phyloP scores from a whole-genome alignment of 225 moss, liverwort and hornwort genomes.

The Sphagnum contortum region DNA sequence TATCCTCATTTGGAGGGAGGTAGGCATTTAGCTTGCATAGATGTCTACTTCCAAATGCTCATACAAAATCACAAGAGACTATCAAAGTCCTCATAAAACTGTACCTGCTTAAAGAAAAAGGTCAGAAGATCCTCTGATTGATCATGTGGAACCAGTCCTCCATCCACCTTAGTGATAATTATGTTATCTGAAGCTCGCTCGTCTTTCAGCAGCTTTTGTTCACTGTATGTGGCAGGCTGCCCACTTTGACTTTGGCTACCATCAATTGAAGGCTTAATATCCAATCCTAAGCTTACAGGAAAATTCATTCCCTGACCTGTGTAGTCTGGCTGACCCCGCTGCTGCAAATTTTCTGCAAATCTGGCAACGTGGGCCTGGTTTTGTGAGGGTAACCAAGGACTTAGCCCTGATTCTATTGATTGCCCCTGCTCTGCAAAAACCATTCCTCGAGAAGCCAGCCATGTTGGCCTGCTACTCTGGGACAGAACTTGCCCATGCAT shows the following conservation, averaged over 20 bases:
- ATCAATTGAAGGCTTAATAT: slow-evolving; percentile 32
- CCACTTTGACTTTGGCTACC: slow-evolving; percentile 4
- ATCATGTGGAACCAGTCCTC: slow-evolving; percentile 3
- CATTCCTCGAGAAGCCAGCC: slow-evolving; percentile 37
- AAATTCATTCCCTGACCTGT: slow-evolving; percentile 26
- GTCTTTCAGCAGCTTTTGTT: slow-evolving; percentile 5
- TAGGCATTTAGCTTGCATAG: no score
- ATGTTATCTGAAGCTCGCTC: slow-evolving; percentile 2
- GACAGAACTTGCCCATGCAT: slow-evolving; percentile 28
- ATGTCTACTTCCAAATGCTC: no score
- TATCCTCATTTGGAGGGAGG: no score
- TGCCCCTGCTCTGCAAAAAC: slow-evolving; percentile 45
- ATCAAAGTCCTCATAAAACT: neutral
- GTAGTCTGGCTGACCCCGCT: slow-evolving; percentile 16
- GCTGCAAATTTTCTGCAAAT: slow-evolving; percentile 17
- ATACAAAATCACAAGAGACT: neutral
- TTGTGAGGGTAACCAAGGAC: slow-evolving; percentile 13
- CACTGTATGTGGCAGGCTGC: slow-evolving; percentile 2
- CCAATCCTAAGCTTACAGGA: slow-evolving; percentile 41
- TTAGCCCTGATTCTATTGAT: slow-evolving; percentile 24
- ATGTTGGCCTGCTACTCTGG: slow-evolving; percentile 21
- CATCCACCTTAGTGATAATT: slow-evolving; percentile 4
- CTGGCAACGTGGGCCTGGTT: slow-evolving; percentile 34
- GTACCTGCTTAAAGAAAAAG: slow-evolving; percentile 8
- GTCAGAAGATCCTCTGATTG: slow-evolving; percentile 4